Percentiles rank a stretch among this genome's conserved stretches.
These are phyloP conservation scores for Xylaria sp. DNA, from an alignment of 2,329 filamentous ascomycete genomes.

Conservation along the genomic window DNA sequence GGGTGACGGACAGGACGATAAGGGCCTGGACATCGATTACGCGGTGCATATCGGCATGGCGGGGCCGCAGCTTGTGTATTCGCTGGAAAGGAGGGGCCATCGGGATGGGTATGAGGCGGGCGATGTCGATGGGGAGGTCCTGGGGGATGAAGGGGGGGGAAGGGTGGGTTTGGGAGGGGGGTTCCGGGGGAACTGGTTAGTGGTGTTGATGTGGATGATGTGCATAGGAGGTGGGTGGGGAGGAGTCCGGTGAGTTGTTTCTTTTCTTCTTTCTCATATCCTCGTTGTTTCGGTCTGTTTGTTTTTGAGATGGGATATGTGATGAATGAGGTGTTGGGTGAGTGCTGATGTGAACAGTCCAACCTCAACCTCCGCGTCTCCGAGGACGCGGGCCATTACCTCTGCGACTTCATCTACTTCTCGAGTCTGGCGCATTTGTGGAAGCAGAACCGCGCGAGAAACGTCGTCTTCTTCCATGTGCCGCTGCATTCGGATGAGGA, in stretches of 20 bases:
- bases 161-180: conserved; percentile 50
- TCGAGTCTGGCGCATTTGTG: conserved; percentile 57
- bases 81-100: conserved; percentile 64
- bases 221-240: conserved; percentile 51
- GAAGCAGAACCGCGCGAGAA: conserved; percentile 41
- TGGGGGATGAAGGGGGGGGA: conserved; percentile 47
- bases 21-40: conserved; percentile 47
- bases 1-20: conserved; percentile 43
- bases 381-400: conserved; percentile 64
- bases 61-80: conserved; percentile 57
- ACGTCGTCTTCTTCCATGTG: conserved; percentile 68
- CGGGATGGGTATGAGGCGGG: conserved; percentile 64
- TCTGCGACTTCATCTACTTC: conserved; percentile 77
- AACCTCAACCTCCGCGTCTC: conserved; percentile 52
- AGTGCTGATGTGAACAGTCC: not conserved
- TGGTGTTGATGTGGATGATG: conserved; percentile 52
- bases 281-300: no score
- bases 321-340: no score
- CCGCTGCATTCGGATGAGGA: conserved; percentile 52
- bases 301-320: no score
- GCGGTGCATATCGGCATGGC: conserved; percentile 80
- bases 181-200: conserved; percentile 52
- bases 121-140: conserved; percentile 62
- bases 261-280: not conserved
- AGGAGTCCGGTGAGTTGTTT: conserved; percentile 42